Evolutionary conservation across 495 filamentous ascomycete genomes (phyloP), one percentile per base, ranked within the genome.

Genomic region (Halenospora varia): DNA sequence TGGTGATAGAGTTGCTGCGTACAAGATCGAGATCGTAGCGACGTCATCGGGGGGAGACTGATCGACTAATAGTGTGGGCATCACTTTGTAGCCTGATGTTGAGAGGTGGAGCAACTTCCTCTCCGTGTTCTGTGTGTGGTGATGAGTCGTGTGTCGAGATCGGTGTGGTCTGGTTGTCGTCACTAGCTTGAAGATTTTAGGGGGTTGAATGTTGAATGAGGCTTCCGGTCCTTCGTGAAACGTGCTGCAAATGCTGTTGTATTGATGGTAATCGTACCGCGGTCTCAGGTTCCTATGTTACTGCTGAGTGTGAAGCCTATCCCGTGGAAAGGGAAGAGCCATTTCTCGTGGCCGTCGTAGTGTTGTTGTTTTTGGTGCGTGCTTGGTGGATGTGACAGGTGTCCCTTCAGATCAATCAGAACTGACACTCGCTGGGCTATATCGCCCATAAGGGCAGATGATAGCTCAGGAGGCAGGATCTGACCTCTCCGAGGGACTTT

Each of bases 1-100:
- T 53, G n/a, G 25, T 53, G 26, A 53, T 53, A 41, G 50, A 50
- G 9, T 53, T 35, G 26, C 26, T 53, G 20, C 24, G 26, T 40
- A 53, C 26, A 8, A 53, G 50, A 8, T 40, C 50, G 50, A 53
- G 25, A 53, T 53, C 24, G n/a, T 9, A 53, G 3, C 20, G 50
- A 41, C 24, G 18, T 35, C 4, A 53, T 53, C 50, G 26, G 15
- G 23, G 50, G 50, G 50, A 40, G 50, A 22, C 25, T 53, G 10
- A 10, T 47, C 44, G 23, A 50, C 23, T 6, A 50, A 8, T 50
- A 22, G 20, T 50, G 18, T 50, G 20, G 47, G 10, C 47, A 50
- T 22, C 13, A 50, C 18, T 50, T 23, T 25, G 22, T 50, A 50
- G 47, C 47, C 47, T 23, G 19, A 23, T 23, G 23, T 50, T 50